Percentiles rank a stretch among this genome's conserved stretches.
Evolutionary conservation across 331 rosid species (phyloP).

Genomic region (Phaseolus coccineus): DNA sequence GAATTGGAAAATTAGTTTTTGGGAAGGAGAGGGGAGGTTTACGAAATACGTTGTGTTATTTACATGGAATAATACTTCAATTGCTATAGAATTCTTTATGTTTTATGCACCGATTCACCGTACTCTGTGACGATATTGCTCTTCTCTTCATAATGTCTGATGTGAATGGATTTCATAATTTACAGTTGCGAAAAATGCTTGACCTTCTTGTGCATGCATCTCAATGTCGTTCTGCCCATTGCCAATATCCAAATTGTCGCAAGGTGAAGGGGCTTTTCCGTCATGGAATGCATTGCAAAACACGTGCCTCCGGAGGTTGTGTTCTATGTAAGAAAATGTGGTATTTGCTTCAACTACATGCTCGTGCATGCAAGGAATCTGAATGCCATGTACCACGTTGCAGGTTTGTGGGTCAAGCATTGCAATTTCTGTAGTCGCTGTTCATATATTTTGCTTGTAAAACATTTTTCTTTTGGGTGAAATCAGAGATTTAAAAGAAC

Average conservation of each 20-base stretch:
- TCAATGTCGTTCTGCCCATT: conserved; percentile 86
- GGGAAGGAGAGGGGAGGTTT: background rate
- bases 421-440: conserved; percentile 50
- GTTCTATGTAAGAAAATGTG: conserved; percentile 94
- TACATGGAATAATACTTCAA: background rate
- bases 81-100: background rate
- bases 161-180: conserved; percentile 41
- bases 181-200: conserved; percentile 94
- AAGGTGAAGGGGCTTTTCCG: conserved; percentile 96
- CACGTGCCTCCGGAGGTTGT: conserved; percentile 91
- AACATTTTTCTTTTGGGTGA: conserved; percentile 31
- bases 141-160: conserved; percentile 29
- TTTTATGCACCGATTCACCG: background rate
- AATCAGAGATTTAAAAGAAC: conserved; percentile 90
- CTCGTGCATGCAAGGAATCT: conserved; percentile 96
- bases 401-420: conserved; percentile 65
- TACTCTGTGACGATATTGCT: background rate
- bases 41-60: background rate
- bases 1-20: background rate
- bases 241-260: conserved; percentile 94
- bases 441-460: background rate
- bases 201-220: conserved; percentile 97
- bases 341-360: conserved; percentile 97
- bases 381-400: conserved; percentile 95
- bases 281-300: conserved; percentile 87